A percentile compares a stretch with the other conserved stretches of the same genome.
phyloP scores from a whole-genome alignment of 1,284 basidiomycete genomes.

The Cryptococcus maquisensis region DNA sequence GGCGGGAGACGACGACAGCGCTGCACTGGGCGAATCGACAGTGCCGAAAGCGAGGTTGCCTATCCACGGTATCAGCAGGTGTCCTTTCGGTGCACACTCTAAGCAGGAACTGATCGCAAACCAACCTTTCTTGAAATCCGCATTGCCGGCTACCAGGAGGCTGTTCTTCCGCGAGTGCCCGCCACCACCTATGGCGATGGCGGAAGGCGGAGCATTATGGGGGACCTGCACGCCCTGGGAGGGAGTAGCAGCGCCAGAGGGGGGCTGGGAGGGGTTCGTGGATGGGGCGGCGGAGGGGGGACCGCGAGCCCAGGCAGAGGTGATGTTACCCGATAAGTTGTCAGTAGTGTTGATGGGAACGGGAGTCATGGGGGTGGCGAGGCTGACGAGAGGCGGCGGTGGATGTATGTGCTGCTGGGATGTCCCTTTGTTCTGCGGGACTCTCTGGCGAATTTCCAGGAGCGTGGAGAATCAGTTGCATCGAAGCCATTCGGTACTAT shows the following conservation, averaged over 20 bases:
- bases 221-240: constrained; percentile 2
- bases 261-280: constrained; percentile 22
- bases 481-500: too few species aligned
- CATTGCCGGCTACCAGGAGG: constrained; percentile 37
- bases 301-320: constrained; percentile 41
- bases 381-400: too few species aligned
- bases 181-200: constrained; percentile 22
- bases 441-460: too few species aligned
- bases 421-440: too few species aligned
- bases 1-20: constrained; percentile 49
- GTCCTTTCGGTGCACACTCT: not conserved
- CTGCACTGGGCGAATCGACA: constrained; percentile 57
- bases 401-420: too few species aligned
- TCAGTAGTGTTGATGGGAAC: too few species aligned
- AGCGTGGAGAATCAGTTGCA: too few species aligned
- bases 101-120: not conserved
- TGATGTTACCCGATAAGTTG: not conserved
- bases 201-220: constrained; percentile 20
- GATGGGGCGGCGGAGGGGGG: constrained; percentile 34
- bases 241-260: constrained; percentile 16
- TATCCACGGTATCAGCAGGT: constrained; percentile 3
- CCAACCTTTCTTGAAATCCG: constrained; percentile 40
- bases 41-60: constrained; percentile 66
- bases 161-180: constrained; percentile 40
- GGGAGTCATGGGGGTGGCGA: too few species aligned